These are phyloP conservation scores for Podosphaera fusca DNA, from an alignment of 2,329 filamentous ascomycete genomes.

Conservation along the genomic window DNA sequence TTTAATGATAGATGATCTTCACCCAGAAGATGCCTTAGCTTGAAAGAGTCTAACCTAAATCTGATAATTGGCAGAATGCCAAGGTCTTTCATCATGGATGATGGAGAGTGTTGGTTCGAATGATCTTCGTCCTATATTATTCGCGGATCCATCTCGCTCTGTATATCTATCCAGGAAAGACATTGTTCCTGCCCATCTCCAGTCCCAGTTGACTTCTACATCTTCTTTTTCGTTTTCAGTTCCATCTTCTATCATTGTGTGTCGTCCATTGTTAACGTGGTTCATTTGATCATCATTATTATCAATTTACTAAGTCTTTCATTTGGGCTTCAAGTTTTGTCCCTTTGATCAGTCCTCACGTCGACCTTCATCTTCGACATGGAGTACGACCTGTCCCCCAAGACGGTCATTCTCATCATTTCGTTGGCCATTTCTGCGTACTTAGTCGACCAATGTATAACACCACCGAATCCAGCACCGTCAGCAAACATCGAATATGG, in stretches of 20 bases:
- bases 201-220: background rate
- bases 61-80: background rate
- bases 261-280: background rate
- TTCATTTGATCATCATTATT: background rate
- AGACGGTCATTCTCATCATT: constrained; percentile 1
- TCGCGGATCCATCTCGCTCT: background rate
- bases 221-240: background rate
- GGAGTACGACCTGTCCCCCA: background rate
- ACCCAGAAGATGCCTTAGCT: background rate
- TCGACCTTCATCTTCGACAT: background rate
- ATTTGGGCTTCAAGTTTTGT: background rate
- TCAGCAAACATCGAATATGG: background rate
- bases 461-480: constrained; percentile 4
- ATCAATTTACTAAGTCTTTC: background rate
- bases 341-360: background rate
- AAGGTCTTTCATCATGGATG: background rate
- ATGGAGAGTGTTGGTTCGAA: background rate
- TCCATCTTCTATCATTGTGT: background rate
- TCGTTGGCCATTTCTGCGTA: constrained; percentile 1
- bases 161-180: background rate
- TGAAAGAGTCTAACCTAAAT: background rate
- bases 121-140: background rate
- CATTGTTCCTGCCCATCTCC: background rate
- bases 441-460: constrained; percentile 4
- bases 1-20: background rate